These are phyloP conservation scores for Aspergillus sp. DNA, from an alignment of 2,329 filamentous ascomycete genomes.

Conservation along the genomic window DNA sequence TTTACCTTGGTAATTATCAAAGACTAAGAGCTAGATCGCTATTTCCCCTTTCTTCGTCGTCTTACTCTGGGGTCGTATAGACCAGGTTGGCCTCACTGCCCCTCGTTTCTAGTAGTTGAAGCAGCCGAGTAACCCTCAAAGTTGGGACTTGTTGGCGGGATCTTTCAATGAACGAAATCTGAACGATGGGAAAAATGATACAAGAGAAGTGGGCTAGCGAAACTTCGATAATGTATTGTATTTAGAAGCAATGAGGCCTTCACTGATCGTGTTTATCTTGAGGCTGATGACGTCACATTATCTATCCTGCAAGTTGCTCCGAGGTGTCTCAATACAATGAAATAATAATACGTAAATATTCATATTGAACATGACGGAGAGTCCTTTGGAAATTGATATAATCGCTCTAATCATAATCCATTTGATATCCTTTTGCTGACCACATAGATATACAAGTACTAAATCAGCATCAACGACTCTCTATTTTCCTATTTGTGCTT, in stretches of 20 bases:
- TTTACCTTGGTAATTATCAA: background rate
- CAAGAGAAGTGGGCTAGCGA: background rate
- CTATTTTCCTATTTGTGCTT: slow-evolving; percentile 17
- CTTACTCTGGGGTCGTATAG: background rate
- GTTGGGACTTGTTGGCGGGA: background rate
- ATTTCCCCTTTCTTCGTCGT: background rate
- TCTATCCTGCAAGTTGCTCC: no score
- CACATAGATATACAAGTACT: background rate
- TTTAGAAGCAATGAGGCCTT: background rate
- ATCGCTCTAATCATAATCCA: background rate
- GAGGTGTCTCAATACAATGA: no score
- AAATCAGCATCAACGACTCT: background rate
- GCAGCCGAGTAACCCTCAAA: background rate
- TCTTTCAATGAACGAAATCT: background rate
- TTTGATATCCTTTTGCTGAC: background rate
- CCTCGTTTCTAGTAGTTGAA: background rate
- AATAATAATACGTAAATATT: background rate
- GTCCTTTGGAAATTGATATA: background rate
- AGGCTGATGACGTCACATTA: background rate
- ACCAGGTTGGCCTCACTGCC: background rate
- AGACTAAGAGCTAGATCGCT: background rate
- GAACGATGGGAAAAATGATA: background rate
- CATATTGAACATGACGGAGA: background rate
- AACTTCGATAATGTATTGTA: background rate
- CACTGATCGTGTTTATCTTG: background rate